Evolutionary conservation across 2,329 filamentous ascomycete genomes (phyloP).

Genomic region (Talaromyces sp.): DNA sequence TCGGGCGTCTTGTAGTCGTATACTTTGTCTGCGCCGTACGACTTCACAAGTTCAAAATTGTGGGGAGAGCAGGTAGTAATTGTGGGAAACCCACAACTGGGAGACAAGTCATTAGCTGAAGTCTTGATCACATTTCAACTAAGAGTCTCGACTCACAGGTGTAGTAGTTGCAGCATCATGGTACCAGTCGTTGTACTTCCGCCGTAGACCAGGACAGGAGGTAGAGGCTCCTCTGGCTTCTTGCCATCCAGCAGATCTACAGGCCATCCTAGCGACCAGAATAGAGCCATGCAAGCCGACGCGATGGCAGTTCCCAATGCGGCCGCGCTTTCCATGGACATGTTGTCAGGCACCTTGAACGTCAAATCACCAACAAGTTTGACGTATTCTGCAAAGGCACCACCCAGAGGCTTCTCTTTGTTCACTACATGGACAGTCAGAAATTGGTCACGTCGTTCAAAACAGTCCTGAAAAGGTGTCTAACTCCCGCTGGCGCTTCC

Average conservation of each 20-base stretch:
- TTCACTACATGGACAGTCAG: constrained; percentile 4
- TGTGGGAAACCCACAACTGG: constrained; percentile 25
- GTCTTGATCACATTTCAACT: background rate
- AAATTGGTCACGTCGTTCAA: constrained; percentile 18
- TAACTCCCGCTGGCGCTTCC: constrained; percentile 35
- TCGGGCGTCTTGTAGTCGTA: constrained; percentile 42
- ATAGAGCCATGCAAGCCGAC: constrained; percentile 25
- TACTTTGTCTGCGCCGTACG: constrained; percentile 32
- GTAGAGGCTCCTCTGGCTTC: constrained; percentile 4
- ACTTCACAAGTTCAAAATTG: constrained; percentile 33
- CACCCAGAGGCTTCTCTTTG: constrained; percentile 21
- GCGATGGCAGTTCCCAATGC: constrained; percentile 22
- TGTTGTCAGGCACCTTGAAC: constrained; percentile 29
- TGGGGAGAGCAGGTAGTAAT: constrained; percentile 37
- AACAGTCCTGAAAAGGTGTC: background rate
- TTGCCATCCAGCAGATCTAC: background rate
- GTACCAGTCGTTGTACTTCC: constrained; percentile 46
- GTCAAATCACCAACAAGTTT: constrained; percentile 28
- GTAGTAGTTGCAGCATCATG: constrained; percentile 46
- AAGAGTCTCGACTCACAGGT: constrained; percentile 25
- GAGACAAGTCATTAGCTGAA: background rate
- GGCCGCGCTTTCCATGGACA: constrained; percentile 32
- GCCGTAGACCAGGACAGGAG: constrained; percentile 45
- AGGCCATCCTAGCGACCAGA: constrained; percentile 19
- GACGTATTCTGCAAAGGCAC: constrained; percentile 39